phyloP scores from a whole-genome alignment of 2,329 filamentous ascomycete species.

The Cladophialophora exuberans region DNA sequence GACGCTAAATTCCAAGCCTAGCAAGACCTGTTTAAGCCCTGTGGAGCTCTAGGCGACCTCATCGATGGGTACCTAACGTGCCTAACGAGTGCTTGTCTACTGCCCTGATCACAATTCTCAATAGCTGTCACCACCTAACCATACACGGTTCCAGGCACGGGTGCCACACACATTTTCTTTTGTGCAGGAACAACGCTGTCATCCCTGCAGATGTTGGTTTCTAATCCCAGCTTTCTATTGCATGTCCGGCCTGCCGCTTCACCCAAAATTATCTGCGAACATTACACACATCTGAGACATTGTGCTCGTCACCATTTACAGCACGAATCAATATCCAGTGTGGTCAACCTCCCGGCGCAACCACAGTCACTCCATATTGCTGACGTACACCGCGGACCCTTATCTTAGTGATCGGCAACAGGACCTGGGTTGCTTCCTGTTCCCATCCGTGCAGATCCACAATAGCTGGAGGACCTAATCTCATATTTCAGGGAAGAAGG shows the following conservation, averaged over 20 bases:
- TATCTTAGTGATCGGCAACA: conserved; percentile 9
- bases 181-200: too few species aligned
- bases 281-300: conserved; percentile 22
- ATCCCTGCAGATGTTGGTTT: too few species aligned
- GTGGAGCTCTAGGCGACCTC: not conserved
- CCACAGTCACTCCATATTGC: not conserved
- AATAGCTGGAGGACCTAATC: not conserved
- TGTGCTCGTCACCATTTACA: conserved; percentile 20
- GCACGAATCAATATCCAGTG: too few species aligned
- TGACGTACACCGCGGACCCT: conserved; percentile 13
- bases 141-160: too few species aligned
- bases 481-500: conserved; percentile 10
- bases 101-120: too few species aligned
- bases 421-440: conserved; percentile 10
- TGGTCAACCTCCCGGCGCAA: too few species aligned
- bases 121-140: too few species aligned
- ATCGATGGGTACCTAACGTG: not conserved
- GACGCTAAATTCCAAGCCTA: conserved; percentile 8
- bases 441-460: not conserved
- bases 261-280: not conserved
- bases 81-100: not conserved
- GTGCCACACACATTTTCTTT: too few species aligned
- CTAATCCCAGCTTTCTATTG: too few species aligned
- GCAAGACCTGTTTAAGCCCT: not conserved
- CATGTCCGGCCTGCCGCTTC: not conserved